A percentile compares a stretch with the other conserved stretches of the same genome.
Evolutionary conservation across 2,329 filamentous ascomycete species (phyloP).

Genomic region (Fusarium denticulatum): DNA sequence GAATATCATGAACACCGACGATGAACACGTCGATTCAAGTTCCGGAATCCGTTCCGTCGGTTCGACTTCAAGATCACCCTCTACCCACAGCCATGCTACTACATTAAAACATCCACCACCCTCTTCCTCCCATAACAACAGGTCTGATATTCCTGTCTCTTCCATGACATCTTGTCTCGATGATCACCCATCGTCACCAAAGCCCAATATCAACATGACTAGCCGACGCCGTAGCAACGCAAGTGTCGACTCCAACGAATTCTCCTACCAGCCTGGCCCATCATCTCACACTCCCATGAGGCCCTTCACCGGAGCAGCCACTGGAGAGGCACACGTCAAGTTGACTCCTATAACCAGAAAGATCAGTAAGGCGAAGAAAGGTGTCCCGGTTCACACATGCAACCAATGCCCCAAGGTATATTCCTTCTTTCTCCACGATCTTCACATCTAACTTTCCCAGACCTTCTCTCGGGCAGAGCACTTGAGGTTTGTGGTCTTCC

Average conservation of each 20-base stretch:
- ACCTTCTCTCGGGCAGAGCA: constrained; percentile 72
- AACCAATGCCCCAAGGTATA: constrained; percentile 63
- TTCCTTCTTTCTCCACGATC: not conserved
- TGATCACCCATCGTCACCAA: constrained; percentile 39
- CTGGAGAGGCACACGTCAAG: constrained; percentile 56
- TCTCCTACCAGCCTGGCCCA: constrained; percentile 42
- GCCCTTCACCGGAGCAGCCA: constrained; percentile 50
- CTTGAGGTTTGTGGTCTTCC: constrained; percentile 58
- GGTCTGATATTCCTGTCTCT: constrained; percentile 48
- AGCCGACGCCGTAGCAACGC: constrained; percentile 56
- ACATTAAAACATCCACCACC: constrained; percentile 46
- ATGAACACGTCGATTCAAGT: constrained; percentile 56
- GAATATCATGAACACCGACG: constrained; percentile 67
- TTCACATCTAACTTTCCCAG: constrained; percentile 47
- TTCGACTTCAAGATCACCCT: constrained; percentile 50
- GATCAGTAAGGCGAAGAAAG: constrained; percentile 68
- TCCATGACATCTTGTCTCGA: constrained; percentile 41
- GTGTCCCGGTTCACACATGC: constrained; percentile 66
- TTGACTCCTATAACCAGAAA: constrained; percentile 66
- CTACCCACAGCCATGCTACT: constrained; percentile 53
- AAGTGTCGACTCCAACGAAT: constrained; percentile 62
- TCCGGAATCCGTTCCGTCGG: constrained; percentile 58
- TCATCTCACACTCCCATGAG: constrained; percentile 50
- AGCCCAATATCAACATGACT: constrained; percentile 41
- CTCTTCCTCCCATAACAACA: constrained; percentile 48